phyloP scores from a whole-genome alignment of 768 basidiomycete genomes.

The Roridomyces roridus region DNA sequence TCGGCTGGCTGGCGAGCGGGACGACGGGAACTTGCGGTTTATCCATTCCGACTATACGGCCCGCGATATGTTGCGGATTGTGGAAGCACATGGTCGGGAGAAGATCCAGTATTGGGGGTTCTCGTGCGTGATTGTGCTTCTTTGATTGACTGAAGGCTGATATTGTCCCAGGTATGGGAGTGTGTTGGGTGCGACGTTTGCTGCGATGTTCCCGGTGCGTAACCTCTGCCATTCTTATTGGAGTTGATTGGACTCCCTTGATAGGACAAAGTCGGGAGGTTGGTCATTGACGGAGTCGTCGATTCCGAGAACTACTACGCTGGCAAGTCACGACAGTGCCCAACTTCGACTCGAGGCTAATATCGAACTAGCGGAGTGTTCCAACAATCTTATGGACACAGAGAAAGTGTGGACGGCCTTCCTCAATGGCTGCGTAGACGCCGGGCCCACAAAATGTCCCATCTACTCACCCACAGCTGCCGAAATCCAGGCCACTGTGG shows the following conservation, averaged over 20 bases:
- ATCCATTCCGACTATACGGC: constrained; percentile 24
- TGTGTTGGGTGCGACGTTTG: constrained; percentile 24
- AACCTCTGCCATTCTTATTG: no score
- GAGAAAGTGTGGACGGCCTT: constrained; percentile 43
- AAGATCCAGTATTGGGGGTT: constrained; percentile 26
- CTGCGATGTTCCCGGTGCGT: constrained; percentile 24
- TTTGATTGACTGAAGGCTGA: neutral
- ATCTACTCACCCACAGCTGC: constrained; percentile 45
- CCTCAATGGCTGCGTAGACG: constrained; percentile 41
- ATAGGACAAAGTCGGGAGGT: constrained; percentile 19
- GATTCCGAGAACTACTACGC: constrained; percentile 20
- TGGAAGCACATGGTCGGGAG: constrained; percentile 12
- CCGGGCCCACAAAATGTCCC: constrained; percentile 41
- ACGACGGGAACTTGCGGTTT: constrained; percentile 18
- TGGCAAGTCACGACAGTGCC: constrained; percentile 5
- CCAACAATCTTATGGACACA: constrained; percentile 31
- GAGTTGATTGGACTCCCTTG: neutral
- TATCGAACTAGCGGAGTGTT: constrained; percentile 3
- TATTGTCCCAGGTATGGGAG: constrained; percentile 22
- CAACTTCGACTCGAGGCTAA: neutral
- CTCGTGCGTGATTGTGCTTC: constrained; percentile 18
- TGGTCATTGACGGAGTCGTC: constrained; percentile 23
- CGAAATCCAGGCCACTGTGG: constrained; percentile 41
- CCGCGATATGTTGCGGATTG: constrained; percentile 27
- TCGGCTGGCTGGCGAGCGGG: constrained; percentile 9